Evolutionary conservation across 768 basidiomycete species (phyloP).

Genomic region (Tylopilus vinaceipallidus): DNA sequence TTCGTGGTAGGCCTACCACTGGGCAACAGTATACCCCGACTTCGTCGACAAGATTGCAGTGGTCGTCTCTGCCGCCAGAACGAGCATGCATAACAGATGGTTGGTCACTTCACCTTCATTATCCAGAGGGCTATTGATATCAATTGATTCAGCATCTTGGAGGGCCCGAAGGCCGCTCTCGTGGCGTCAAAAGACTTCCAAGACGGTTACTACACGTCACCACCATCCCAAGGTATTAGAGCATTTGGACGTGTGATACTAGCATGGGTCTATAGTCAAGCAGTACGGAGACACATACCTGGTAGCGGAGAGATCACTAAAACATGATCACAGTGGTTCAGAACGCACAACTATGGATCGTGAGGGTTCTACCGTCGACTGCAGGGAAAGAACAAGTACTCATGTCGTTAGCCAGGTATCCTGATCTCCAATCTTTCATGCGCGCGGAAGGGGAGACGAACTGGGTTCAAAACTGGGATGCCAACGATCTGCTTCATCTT

Average conservation of each 20-base stretch:
- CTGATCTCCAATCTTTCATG: conserved; percentile 46
- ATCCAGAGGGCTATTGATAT: background rate
- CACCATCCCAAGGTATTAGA: conserved; percentile 48
- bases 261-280: conserved; percentile 54
- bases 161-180: conserved; percentile 54
- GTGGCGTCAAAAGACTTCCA: conserved; percentile 52
- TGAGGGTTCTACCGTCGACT: no score
- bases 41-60: conserved; percentile 43
- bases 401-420: conserved; percentile 34
- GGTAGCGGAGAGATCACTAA: conserved; percentile 59
- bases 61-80: conserved; percentile 53
- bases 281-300: conserved; percentile 66
- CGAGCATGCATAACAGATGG: conserved; percentile 56
- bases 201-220: conserved; percentile 46
- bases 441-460: conserved; percentile 48
- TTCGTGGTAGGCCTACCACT: conserved; percentile 46
- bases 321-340: conserved; percentile 47
- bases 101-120: conserved; percentile 18
- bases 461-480: conserved; percentile 47
- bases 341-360: conserved; percentile 44
- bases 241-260: conserved; percentile 54
- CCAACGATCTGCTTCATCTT: conserved; percentile 52
- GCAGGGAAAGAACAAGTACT: no score
- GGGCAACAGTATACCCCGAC: conserved; percentile 54
- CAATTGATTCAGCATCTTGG: conserved; percentile 43